Percentiles rank a stretch among this genome's conserved stretches.
These are phyloP conservation scores for Sporothrix humicola DNA, from an alignment of 2,329 filamentous ascomycete species.

Conservation along the genomic window DNA sequence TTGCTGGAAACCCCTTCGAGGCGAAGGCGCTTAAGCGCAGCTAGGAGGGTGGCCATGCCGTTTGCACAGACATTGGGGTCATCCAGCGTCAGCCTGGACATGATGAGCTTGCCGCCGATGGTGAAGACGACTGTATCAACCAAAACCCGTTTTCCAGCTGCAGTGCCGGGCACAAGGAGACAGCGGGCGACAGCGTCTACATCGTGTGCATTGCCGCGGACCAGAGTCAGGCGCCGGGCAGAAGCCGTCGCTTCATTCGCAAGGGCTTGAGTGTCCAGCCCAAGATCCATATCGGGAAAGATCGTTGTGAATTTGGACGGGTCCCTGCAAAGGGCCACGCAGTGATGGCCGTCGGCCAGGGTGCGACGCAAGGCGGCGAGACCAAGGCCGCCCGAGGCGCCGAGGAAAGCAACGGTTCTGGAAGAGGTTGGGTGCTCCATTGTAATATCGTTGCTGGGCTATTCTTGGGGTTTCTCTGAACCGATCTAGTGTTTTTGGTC, in stretches of 20 bases:
- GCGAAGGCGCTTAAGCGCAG: conserved; percentile 43
- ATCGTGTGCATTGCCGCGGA: conserved; percentile 57
- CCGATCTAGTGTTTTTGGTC: not conserved
- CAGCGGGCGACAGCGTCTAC: conserved; percentile 33
- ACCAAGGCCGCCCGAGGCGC: conserved; percentile 58
- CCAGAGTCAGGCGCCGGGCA: conserved; percentile 50
- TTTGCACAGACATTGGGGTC: conserved; percentile 57
- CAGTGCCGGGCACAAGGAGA: conserved; percentile 42
- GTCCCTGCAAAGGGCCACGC: conserved; percentile 57
- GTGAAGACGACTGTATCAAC: conserved; percentile 56
- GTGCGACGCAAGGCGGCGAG: conserved; percentile 54
- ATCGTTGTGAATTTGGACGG: conserved; percentile 53
- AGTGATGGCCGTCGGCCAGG: conserved; percentile 54
- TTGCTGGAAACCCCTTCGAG: conserved; percentile 36
- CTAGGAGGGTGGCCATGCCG: conserved; percentile 52
- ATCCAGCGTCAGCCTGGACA: conserved; percentile 47
- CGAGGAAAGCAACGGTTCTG: conserved; percentile 55
- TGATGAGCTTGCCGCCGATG: conserved; percentile 51
- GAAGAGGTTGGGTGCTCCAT: not conserved
- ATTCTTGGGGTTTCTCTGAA: too few species aligned
- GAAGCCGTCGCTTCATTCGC: conserved; percentile 25
- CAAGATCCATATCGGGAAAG: conserved; percentile 4
- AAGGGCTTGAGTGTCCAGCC: not conserved
- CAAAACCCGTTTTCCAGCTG: conserved; percentile 37
- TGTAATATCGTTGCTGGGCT: not conserved